Evolutionary conservation across 345 rosid species (phyloP), one percentile per base, ranked within the genome.

Genomic region (Pugionium cornutum): DNA sequence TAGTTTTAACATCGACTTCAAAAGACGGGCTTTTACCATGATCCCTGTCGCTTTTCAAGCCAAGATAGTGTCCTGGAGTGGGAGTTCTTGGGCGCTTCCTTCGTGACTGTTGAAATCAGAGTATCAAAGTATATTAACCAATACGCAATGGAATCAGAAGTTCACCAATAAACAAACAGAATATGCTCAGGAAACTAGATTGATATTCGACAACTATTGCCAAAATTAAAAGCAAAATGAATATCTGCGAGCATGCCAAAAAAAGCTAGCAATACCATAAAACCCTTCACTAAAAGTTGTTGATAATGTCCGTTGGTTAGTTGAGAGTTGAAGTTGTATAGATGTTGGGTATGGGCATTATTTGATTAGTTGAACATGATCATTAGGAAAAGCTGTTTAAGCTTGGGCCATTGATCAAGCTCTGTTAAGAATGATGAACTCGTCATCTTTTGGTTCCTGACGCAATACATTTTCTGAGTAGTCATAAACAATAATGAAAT

Each of bases 231-330:
- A 3, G 31, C 31, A 9, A 36, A 43, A 54, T 36, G 43, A 7
- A 9, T 2, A 43, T 4, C 29, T 1, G 5, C 31, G 39, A 58
- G 50, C 37, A 43, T 30, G 26, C 4, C 7, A 9, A 39, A 58
- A 6, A 58, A 30, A 28, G 47, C 47, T 57, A 5, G 35, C 47
- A 57, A 40, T 39, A 57, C 62, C 62, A 57, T 18, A 18, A 72
- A 72, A 72, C 62, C 49, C 71, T 82, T 84, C 80, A 74, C 84
- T 87, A 86, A 84, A 82, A 86, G 86, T 76, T 84, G 95, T 83
- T 87, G 70, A 59, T 82, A 87, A 87, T 86, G 98, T 83, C 94
- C 91, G 79, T 87, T 92, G 96, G 85, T 83, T 85, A 92, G 96
- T 92, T 85, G 98, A 84, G 27, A 51, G 73, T 57, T 47, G 77